Percentiles rank a stretch among this genome's conserved stretches.
phyloP scores from a whole-genome alignment of 331 rosid species.

The Pyrus hybrid region DNA sequence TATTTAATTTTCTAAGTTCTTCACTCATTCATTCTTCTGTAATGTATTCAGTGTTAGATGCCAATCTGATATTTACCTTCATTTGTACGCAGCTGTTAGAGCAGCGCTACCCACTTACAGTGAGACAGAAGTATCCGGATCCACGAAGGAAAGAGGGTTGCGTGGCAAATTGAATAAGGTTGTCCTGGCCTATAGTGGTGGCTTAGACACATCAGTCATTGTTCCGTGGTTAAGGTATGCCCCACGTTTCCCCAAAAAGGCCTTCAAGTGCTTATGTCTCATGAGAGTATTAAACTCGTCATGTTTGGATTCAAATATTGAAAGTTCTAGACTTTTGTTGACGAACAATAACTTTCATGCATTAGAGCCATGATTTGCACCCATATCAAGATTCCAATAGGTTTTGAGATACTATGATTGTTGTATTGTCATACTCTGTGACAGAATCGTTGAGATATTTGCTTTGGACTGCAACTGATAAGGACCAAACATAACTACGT shows the following conservation, averaged over 20 bases:
- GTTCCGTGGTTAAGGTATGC: constrained; percentile 93
- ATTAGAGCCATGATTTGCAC: neutral
- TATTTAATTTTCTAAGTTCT: neutral
- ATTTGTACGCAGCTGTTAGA: constrained; percentile 40
- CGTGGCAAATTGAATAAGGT: constrained; percentile 82
- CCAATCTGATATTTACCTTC: constrained; percentile 6
- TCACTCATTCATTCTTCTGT: neutral
- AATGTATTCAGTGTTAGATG: neutral
- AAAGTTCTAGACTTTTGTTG: neutral
- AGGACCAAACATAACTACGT: neutral
- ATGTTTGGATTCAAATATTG: neutral
- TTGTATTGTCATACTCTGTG: neutral
- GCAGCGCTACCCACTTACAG: constrained; percentile 33
- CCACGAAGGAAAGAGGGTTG: constrained; percentile 39
- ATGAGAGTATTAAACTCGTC: neutral
- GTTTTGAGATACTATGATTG: neutral
- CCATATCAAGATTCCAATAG: neutral
- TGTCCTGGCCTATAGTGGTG: constrained; percentile 95
- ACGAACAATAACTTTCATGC: neutral
- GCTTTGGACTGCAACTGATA: neutral
- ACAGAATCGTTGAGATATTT: neutral
- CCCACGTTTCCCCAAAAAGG: neutral
- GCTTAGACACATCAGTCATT: constrained; percentile 93
- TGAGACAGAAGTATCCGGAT: constrained; percentile 29
- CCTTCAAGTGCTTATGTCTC: neutral